Evolutionary conservation across 1,284 basidiomycete species (phyloP), one percentile per base, ranked within the genome.

Genomic region (Naganishia albida): DNA sequence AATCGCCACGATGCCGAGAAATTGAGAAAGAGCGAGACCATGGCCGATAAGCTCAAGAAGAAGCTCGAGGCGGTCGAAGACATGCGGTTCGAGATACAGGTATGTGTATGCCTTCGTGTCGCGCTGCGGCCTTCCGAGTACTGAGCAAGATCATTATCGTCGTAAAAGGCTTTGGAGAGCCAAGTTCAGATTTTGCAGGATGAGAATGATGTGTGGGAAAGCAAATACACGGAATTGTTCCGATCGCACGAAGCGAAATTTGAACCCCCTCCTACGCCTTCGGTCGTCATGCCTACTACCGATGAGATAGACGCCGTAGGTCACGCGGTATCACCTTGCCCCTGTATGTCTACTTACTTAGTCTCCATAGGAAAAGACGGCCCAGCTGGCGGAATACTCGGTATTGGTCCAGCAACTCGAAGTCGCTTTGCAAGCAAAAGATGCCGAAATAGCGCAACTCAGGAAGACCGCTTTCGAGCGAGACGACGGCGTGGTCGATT

Each of bases 21-120:
- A 68, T 81, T 93, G 39, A 88, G 91, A 73, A 97, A 95, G 82
- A 90, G 88, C 7, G 95, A 98, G 77, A 95, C 95, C 72, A 93
- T 95, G 39, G 92, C 97, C 84, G 93, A 98, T 78, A 99, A 98
- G 78, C 96, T 97, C 81, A 95, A 95, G 82, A 95, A 93, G 84
- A 98, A 98, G 80, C 84, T 98, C 3, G 95, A 98, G 72, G 95
- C 97, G 75, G 87, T 88, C 3, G 91, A 90, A 2, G 91, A 94
- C 71, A 83, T 95, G 44, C 86, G 91, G 26, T 86, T 92, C 68
- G 87, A 89, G 71, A 84, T 96, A 73, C 92, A 92, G 81, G 91
- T 90, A 70, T 43, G 80, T 15, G 51, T n/a, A 8, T 34, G 12
- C 26, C 15, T 15, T 15, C 49, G 16, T 30, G 28, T 48, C n/a